Evolutionary conservation across 2,329 filamentous ascomycete species (phyloP).

Genomic region (Monosporascus sp.): DNA sequence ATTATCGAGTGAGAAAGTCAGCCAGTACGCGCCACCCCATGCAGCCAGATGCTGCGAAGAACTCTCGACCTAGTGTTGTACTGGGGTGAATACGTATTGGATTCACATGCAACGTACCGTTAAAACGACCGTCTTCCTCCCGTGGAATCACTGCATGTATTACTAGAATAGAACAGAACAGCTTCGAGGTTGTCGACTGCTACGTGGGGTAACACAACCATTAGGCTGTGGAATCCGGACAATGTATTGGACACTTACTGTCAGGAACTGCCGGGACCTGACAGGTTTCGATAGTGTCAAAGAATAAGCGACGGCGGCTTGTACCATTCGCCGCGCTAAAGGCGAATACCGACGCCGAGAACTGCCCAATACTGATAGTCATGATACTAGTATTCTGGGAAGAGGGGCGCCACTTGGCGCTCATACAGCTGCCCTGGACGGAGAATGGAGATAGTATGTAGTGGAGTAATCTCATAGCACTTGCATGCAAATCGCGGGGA

Average conservation of each 20-base stretch:
- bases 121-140: neutral
- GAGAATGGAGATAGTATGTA: too few species aligned
- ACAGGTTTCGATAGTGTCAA: neutral
- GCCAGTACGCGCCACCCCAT: neutral
- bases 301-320: neutral
- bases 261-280: neutral
- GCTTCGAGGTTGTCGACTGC: neutral
- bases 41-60: neutral
- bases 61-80: neutral
- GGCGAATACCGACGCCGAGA: neutral
- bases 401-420: too few species aligned
- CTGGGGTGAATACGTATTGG: conserved; percentile 3
- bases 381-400: too few species aligned
- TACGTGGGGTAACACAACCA: neutral
- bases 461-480: too few species aligned
- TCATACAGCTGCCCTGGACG: too few species aligned
- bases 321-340: too few species aligned
- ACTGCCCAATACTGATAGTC: neutral
- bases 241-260: neutral
- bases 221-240: neutral
- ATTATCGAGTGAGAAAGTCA: neutral
- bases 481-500: too few species aligned
- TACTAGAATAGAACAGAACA: neutral
- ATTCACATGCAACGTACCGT: conserved; percentile 7
- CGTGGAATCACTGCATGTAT: neutral